Base-by-base conservation (phyloP, 805 yeast genomes). In the Wickerhamiella azyma region DNA sequence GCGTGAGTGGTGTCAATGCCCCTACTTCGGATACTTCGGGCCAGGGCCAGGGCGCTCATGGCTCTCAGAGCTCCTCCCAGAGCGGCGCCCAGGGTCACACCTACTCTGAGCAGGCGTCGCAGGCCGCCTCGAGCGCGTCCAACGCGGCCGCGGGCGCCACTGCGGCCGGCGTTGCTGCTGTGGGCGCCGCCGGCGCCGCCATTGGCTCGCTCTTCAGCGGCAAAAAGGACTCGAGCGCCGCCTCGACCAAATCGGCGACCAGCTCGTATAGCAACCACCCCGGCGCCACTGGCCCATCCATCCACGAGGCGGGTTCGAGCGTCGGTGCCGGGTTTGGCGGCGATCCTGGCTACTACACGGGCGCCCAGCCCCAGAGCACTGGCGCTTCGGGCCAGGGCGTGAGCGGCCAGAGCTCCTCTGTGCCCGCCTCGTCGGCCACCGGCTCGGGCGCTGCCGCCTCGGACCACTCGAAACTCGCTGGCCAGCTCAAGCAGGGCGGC, bases 371-470 rank as follows among this genome's bases (percentile, higher is more conserved):
- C 21, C 26, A 14, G 32, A 28, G 17, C 18, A n/a, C n/a, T n/a
- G n/a, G n/a, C n/a, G n/a, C n/a, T 26, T 37, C 17, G 16, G 28
- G 18, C 17, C 8, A n/a, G n/a, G n/a, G n/a, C n/a, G n/a, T n/a
- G n/a, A n/a, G n/a, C n/a, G n/a, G n/a, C 40, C 18, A 32, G 11
- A 47, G 16, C 43, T 26, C 53, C 43, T 39, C 49, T 14, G 46
- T 43, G 26, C 36, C 51, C 30, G 44, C 26, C 24, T 24, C 33
- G 5, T n/a, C 45, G 24, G 36, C 26, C 18, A 13, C 46, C 26
- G 45, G 40, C 33, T 30, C 33, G 11, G 33, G 9, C n/a, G 30
- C 13, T 13, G 30, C n/a, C 9, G n/a, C 14, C 6, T 9, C 19
- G 7, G 44, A 41, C 39, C 14, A 24, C 26, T 18, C 24, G 14